Evolutionary conservation across 495 filamentous ascomycete genomes (phyloP), one percentile per base, ranked within the genome.

Genomic region (Glutinoglossum americanum): DNA sequence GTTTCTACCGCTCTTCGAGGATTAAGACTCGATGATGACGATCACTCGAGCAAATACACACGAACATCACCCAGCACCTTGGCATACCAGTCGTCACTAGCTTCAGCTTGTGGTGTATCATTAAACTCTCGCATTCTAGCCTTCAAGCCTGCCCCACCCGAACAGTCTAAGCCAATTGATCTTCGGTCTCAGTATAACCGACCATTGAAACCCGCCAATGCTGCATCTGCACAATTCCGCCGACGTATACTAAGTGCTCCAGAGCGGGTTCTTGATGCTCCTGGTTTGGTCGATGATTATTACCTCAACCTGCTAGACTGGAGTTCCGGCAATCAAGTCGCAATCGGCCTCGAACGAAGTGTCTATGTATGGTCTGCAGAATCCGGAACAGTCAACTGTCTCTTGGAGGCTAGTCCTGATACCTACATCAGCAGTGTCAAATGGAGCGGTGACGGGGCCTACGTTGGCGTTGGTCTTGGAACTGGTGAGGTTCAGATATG

Each of bases 351-450:
- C 15, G 92, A 96, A 71, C 88, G 92, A 56, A 93, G 81, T 60
- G 90, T 97, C 59, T 99, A 97, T 63, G 85, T 99, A 63, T 99
- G 93, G 92, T 96, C 90, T n/a, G 92, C 93, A 15, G 90, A 99
- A 47, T 80, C 85, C 58, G 92, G 92, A 58, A 74, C 84, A 1
- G 92, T 97, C 37, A 83, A 75, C 71, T 84, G 80, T 62, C 82
- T 99, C 23, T 69, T 97, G 33, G 92, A 97, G 71, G 84, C 84
- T 2, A 74, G 76, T 48, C 73, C 85, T 9, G 92, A 97, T 65
- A 97, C 90, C 21, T 99, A 99, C 65, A 81, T 99, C 62, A 89
- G 89, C 74, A 94, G 87, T 60, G 92, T 99, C 60, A 95, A 95
- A 70, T 99, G 93, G 92, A 96, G 90, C 62, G 85, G 84, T 49